phyloP scores from a whole-genome alignment of 345 rosid genomes.

The Hypericum androsaemum region DNA sequence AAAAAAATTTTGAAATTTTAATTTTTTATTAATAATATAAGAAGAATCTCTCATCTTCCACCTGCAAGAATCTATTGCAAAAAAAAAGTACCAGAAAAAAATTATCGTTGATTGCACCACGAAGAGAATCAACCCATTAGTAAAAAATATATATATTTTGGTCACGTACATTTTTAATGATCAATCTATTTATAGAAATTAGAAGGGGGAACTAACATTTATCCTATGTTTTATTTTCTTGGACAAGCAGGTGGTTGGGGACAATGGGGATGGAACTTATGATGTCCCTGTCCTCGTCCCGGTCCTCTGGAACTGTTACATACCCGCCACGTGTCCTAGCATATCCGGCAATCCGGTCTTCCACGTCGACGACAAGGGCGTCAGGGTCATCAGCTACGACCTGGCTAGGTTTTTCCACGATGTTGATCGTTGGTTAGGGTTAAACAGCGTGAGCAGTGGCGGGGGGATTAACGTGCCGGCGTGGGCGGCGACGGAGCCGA shows the following conservation, averaged over 20 bases:
- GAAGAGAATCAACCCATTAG: too few species aligned
- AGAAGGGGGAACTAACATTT: too few species aligned
- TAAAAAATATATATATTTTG: too few species aligned
- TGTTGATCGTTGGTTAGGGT: conserved; percentile 22
- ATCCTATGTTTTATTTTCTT: too few species aligned
- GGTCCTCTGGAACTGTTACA: conserved; percentile 45
- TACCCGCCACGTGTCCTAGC: conserved; percentile 40
- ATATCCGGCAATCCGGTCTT: conserved; percentile 65
- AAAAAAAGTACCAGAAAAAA: too few species aligned
- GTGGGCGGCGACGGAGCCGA: conserved; percentile 41
- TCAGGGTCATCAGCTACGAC: conserved; percentile 52
- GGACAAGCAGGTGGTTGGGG: conserved; percentile 3
- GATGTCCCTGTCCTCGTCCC: conserved; percentile 64
- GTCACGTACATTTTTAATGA: too few species aligned
- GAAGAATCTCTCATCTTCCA: too few species aligned
- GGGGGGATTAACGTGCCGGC: conserved; percentile 28
- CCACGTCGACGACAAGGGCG: conserved; percentile 38
- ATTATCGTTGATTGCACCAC: too few species aligned
- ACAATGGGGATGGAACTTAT: neutral
- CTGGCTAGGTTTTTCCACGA: conserved; percentile 49
- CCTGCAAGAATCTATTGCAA: too few species aligned
- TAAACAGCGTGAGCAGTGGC: neutral
- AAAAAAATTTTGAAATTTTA: too few species aligned
- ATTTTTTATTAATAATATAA: too few species aligned
- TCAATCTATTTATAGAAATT: too few species aligned